Percentiles rank a stretch among this genome's conserved stretches.
phyloP scores from a whole-genome alignment of 2,329 filamentous ascomycete genomes.

The Alternaria postmessia region DNA sequence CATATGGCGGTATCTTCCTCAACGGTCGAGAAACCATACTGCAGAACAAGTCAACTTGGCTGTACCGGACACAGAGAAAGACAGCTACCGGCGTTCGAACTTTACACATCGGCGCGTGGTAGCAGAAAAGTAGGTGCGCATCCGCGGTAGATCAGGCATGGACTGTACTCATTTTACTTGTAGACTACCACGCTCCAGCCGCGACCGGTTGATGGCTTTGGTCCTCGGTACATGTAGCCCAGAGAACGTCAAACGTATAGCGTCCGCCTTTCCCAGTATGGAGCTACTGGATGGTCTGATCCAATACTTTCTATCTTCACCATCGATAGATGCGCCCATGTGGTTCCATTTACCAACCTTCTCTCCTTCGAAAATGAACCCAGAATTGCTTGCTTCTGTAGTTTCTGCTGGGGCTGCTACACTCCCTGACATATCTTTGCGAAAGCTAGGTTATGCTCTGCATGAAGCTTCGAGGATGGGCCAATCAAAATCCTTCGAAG shows the following conservation, averaged over 20 bases:
- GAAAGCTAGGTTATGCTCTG: conserved; percentile 66
- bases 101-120: conserved; percentile 50
- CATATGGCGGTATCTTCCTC: conserved; percentile 56
- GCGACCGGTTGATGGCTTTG: conserved; percentile 70
- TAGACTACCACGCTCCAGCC: conserved; percentile 49
- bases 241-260: conserved; percentile 60
- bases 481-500: conserved; percentile 55
- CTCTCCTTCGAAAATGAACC: conserved; percentile 62
- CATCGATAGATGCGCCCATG: conserved; percentile 64
- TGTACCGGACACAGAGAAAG: conserved; percentile 47
- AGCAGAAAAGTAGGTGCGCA: conserved; percentile 42
- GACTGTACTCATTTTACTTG: not conserved
- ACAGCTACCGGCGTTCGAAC: conserved; percentile 42
- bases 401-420: conserved; percentile 68
- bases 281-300: conserved; percentile 68
- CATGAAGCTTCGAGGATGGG: conserved; percentile 58
- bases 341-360: conserved; percentile 71
- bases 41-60: conserved; percentile 51
- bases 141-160: not conserved
- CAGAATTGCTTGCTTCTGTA: conserved; percentile 68
- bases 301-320: conserved; percentile 66
- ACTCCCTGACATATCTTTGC: conserved; percentile 64
- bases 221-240: conserved; percentile 67
- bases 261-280: conserved; percentile 68
- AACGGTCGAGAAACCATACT: conserved; percentile 34